These are phyloP conservation scores for Metschnikowia henanensis DNA, from an alignment of 805 yeast species.

Conservation along the genomic window DNA sequence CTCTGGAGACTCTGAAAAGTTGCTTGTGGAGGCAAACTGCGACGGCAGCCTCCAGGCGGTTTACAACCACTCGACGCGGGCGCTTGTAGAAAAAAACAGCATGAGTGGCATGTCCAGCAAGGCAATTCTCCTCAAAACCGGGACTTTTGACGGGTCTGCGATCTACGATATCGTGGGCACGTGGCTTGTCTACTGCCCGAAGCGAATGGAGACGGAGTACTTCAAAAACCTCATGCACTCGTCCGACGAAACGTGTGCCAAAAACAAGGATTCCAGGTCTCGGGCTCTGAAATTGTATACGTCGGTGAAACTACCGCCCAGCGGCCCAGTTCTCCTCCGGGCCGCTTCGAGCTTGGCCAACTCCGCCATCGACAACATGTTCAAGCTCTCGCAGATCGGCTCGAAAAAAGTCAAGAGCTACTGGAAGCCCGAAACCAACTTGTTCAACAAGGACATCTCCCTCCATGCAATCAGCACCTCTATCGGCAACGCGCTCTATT, in stretches of 20 bases:
- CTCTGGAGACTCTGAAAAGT: neutral
- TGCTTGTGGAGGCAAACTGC: conserved; percentile 6
- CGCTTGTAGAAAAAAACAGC: conserved; percentile 7
- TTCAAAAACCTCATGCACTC: conserved; percentile 28
- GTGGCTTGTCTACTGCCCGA: conserved; percentile 50
- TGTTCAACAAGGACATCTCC: conserved; percentile 23
- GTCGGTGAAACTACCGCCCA: conserved; percentile 42
- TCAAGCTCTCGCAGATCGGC: conserved; percentile 49
- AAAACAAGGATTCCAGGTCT: neutral
- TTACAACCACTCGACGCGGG: conserved; percentile 10
- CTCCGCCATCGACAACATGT: conserved; percentile 52
- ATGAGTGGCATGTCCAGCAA: conserved; percentile 4
- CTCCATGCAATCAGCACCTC: conserved; percentile 32
- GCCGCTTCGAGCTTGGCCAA: conserved; percentile 50
- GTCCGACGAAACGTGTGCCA: conserved; percentile 8
- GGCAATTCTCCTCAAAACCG: conserved; percentile 28
- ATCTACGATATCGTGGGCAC: conserved; percentile 50
- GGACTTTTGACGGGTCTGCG: conserved; percentile 35
- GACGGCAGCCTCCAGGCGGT: conserved; percentile 20
- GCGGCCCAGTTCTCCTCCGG: conserved; percentile 47
- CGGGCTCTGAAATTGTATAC: conserved; percentile 29
- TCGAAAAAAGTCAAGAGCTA: conserved; percentile 43
- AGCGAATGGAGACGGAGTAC: conserved; percentile 30
- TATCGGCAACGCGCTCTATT: conserved; percentile 32
- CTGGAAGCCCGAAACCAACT: conserved; percentile 23